A percentile compares a stretch with the other conserved stretches of the same genome.
Conservation (phyloP, 208 protist species). For the Wallacemonas sp. region DNA sequence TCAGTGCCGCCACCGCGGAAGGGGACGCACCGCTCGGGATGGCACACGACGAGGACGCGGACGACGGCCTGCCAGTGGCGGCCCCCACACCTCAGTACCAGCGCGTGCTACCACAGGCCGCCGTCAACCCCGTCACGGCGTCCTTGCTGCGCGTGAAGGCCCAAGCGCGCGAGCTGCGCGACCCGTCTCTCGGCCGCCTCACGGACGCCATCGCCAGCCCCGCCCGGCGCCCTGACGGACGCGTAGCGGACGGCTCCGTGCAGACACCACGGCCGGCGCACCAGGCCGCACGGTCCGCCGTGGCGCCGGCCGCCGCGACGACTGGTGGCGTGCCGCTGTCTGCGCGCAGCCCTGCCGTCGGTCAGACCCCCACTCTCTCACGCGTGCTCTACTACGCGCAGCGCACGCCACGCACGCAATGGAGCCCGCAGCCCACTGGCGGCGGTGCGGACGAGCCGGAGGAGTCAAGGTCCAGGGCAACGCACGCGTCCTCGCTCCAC, state of each 20-base stretch:
- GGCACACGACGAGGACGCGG: conserved; percentile 8
- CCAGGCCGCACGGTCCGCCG: neutral
- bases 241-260: neutral
- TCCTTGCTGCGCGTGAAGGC: conserved; percentile 55
- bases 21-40: neutral
- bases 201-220: neutral
- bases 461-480: neutral
- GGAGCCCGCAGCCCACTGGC: neutral
- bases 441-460: neutral
- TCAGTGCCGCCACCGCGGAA: neutral
- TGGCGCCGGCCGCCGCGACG: neutral
- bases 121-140: conserved; percentile 37
- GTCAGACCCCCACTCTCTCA: neutral
- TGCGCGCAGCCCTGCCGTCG: neutral
- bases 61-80: neutral
- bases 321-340: neutral
- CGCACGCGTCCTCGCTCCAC: neutral
- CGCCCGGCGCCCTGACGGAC: neutral
- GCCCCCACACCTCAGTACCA: conserved; percentile 22
- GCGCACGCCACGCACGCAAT: neutral
- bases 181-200: conserved; percentile 20
- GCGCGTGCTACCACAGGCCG: conserved; percentile 26
- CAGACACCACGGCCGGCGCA: neutral
- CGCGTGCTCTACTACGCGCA: conserved; percentile 4
- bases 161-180: conserved; percentile 41